phyloP scores from a whole-genome alignment of 805 yeast genomes.

The Sugiyamaella qingdaonensis region DNA sequence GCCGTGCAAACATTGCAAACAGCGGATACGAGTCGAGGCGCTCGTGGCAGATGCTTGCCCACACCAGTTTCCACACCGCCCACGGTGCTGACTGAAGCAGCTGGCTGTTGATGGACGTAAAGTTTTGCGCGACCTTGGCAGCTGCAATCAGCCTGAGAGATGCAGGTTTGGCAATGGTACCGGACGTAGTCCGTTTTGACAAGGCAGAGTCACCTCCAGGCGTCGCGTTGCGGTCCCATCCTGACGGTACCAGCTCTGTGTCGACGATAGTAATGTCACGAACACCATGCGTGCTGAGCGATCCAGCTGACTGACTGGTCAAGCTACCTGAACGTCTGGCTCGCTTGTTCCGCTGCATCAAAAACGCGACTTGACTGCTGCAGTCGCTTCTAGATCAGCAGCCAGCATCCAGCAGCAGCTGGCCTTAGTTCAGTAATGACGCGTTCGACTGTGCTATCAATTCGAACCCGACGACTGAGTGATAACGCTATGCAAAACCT shows the following conservation, averaged over 20 bases:
- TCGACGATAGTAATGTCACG: background rate
- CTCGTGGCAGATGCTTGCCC: conserved; percentile 15
- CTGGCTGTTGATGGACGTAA: background rate
- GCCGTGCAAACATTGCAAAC: conserved; percentile 12
- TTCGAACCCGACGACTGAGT: no score
- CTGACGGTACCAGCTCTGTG: background rate
- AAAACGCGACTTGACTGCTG: no score
- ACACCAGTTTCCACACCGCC: conserved; percentile 17
- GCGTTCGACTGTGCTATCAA: no score
- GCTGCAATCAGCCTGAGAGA: conserved; percentile 9
- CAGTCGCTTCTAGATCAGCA: no score
- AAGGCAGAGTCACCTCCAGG: background rate
- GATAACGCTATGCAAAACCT: no score
- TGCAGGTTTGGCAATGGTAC: no score
- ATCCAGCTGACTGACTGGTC: no score
- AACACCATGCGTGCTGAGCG: background rate
- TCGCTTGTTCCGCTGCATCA: no score
- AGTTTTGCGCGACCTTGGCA: background rate
- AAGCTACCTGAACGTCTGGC: no score
- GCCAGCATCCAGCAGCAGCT: no score
- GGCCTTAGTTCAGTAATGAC: no score
- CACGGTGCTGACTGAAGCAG: conserved; percentile 11
- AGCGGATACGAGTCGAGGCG: conserved; percentile 18
- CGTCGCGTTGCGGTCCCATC: background rate
- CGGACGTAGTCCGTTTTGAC: no score